Conservation (phyloP, 2,329 filamentous ascomycete genomes). For the Nigrospora osmanthi region DNA sequence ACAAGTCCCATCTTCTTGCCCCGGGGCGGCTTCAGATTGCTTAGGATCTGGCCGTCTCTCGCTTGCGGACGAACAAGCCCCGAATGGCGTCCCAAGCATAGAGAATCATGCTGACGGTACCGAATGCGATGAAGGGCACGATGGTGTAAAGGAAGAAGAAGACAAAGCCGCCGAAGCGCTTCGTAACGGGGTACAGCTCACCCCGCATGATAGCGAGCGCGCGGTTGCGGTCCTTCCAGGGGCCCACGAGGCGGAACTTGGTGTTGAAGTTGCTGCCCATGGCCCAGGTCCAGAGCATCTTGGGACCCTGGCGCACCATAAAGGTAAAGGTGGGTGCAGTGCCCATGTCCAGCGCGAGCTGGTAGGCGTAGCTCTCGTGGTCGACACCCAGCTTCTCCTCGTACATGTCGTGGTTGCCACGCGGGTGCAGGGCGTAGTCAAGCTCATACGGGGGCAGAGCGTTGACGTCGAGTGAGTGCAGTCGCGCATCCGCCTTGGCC, state of each 20-base stretch:
- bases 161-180: background rate
- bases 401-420: conserved; percentile 23
- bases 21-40: too few species aligned
- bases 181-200: conserved; percentile 23
- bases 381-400: conserved; percentile 33
- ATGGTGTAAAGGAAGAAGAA: conserved; percentile 1
- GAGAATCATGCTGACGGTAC: background rate
- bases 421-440: conserved; percentile 30
- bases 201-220: conserved; percentile 29
- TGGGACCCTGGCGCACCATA: conserved; percentile 23
- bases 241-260: conserved; percentile 38
- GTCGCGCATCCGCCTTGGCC: background rate
- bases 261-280: conserved; percentile 40
- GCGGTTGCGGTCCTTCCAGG: conserved; percentile 27
- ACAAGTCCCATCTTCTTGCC: too few species aligned
- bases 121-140: background rate
- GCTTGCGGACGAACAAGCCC: background rate
- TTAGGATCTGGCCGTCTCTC: background rate
- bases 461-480: conserved; percentile 6
- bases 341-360: conserved; percentile 38
- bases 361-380: conserved; percentile 41
- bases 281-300: conserved; percentile 34
- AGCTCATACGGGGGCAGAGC: conserved; percentile 25
- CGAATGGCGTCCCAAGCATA: conserved; percentile 1
- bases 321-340: conserved; percentile 33